phyloP scores from a whole-genome alignment of 176 grass and related monocot genomes.

The Carex myosuroides region DNA sequence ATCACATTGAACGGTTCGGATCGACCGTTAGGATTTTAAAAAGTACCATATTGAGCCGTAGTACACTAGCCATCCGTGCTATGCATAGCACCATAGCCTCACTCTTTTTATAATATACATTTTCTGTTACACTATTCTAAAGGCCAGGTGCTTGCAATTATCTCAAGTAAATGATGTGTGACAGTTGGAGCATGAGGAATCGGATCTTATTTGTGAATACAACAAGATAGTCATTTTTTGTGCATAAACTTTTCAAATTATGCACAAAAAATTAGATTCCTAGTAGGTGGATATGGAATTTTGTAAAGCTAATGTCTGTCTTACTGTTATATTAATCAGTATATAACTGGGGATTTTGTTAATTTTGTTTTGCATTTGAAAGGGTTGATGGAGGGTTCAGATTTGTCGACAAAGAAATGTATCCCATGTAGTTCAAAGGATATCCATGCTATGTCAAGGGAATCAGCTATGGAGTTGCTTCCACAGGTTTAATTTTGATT shows the following conservation, averaged over 20 bases:
- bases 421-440: conserved; percentile 75
- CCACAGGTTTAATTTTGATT: conserved; percentile 43
- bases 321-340: background rate
- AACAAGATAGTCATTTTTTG: background rate
- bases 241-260: background rate
- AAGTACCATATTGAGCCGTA: no score
- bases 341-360: background rate
- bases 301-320: background rate
- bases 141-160: background rate
- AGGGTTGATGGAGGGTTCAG: conserved; percentile 26
- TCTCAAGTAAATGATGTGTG: background rate
- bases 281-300: background rate
- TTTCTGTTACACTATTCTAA: background rate
- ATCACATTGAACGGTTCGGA: no score
- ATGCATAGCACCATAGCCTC: no score
- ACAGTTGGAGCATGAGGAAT: background rate
- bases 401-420: conserved; percentile 64
- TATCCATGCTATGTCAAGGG: conserved; percentile 57
- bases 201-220: background rate
- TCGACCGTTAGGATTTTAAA: no score
- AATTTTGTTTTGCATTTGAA: conserved; percentile 3
- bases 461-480: conserved; percentile 63
- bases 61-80: no score
- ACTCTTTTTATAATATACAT: background rate
- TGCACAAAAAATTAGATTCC: background rate